phyloP scores from a whole-genome alignment of 768 basidiomycete species.

The Lactarius akahatsu region DNA sequence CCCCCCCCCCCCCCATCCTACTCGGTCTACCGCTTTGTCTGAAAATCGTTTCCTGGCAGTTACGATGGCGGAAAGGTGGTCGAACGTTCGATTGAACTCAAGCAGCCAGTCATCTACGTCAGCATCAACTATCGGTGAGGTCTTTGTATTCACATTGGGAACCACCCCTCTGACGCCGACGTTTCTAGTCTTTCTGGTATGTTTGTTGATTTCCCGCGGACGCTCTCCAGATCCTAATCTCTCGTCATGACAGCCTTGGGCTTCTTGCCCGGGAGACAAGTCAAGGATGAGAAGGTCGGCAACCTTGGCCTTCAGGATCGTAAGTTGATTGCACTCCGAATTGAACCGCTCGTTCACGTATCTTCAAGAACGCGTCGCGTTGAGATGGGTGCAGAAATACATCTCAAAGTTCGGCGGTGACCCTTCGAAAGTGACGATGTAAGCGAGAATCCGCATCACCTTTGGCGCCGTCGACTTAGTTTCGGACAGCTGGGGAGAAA shows the following conservation, averaged over 20 bases:
- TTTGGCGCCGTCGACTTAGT: constrained; percentile 15
- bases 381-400: constrained; percentile 67
- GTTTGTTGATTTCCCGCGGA: background rate
- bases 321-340: constrained; percentile 34
- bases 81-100: constrained; percentile 30
- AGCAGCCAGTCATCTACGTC: constrained; percentile 32
- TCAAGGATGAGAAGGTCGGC: constrained; percentile 50
- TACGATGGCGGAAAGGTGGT: constrained; percentile 33
- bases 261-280: constrained; percentile 52
- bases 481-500: constrained; percentile 47
- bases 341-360: background rate
- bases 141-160: background rate
- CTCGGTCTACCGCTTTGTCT: background rate
- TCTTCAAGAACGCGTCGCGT: constrained; percentile 49
- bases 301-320: constrained; percentile 71
- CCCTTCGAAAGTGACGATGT: constrained; percentile 58
- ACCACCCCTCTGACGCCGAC: background rate
- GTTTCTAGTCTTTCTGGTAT: constrained; percentile 25
- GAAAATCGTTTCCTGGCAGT: constrained; percentile 1
- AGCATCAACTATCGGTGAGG: constrained; percentile 34
- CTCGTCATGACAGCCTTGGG: constrained; percentile 41
- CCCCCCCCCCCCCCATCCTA: no score
- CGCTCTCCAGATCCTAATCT: background rate
- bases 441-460: constrained; percentile 27
- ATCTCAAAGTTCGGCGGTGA: constrained; percentile 66